Percentiles rank a stretch among this genome's conserved stretches.
These are phyloP conservation scores for Naematelia encephala DNA, from an alignment of 768 basidiomycete genomes.

Conservation along the genomic window DNA sequence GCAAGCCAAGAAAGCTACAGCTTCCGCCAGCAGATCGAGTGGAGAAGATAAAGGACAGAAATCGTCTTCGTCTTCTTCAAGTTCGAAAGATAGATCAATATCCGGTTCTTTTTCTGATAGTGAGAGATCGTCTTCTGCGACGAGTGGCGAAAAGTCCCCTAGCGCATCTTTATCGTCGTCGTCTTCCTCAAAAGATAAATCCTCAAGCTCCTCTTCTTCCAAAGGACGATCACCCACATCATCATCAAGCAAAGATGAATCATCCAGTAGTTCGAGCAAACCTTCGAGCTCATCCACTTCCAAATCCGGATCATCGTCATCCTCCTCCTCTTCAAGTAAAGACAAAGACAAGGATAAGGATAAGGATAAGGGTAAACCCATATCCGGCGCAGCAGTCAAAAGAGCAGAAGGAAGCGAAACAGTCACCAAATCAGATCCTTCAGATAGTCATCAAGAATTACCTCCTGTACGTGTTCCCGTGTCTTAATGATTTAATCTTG, in stretches of 20 bases:
- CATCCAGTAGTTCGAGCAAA: slow-evolving; percentile 5
- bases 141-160: too few relatives aligned
- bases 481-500: too few relatives aligned
- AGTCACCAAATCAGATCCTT: slow-evolving; percentile 17
- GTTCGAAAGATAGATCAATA: neutral
- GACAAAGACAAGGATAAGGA: slow-evolving; percentile 8
- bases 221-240: too few relatives aligned
- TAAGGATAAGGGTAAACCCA: slow-evolving; percentile 4
- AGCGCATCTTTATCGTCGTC: too few relatives aligned
- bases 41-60: neutral
- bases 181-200: too few relatives aligned
- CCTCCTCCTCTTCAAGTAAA: slow-evolving; percentile 8
- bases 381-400: slow-evolving; percentile 21
- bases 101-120: too few relatives aligned
- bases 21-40: neutral
- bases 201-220: too few relatives aligned
- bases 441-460: slow-evolving; percentile 4
- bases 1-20: neutral
- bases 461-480: slow-evolving; percentile 19
- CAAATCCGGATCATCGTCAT: slow-evolving; percentile 1
- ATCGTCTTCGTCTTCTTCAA: neutral
- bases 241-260: neutral
- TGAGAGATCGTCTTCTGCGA: too few relatives aligned
- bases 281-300: slow-evolving; percentile 6
- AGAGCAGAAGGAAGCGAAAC: slow-evolving; percentile 33